Evolutionary conservation across 228 moss, liverwort and hornwort species (phyloP), one percentile per base, ranked within the genome.

Genomic region (Sphagnum magellanicum): DNA sequence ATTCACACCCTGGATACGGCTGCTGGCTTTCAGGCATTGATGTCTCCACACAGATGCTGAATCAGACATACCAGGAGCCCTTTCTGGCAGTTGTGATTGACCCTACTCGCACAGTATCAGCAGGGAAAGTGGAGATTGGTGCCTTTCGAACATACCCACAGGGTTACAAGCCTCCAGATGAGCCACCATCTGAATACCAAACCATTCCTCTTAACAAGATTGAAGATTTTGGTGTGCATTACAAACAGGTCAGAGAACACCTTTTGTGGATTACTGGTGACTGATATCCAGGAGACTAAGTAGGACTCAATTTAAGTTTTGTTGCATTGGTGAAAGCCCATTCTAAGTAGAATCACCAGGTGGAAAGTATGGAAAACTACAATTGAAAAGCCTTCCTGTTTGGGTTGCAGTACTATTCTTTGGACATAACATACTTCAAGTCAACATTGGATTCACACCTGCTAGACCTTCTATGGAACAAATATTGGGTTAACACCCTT

Each of bases 11-110:
- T 50, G 93, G 96, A 48, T 97, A 97, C 68, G 96, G 96, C 55
- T 97, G 96, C 75, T 97, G 96, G 96, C 81, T 93, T 63, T 97
- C 93, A 49, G 96, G 96, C 70, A 97, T 97, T 68, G 93, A 93
- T 59, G 96, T 93, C 47, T 91, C 88, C 9, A 97, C 93, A 8
- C 96, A 97, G 77, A 90, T 93, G 89, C 81, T 93, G 74, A 97
- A 93, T 74, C 93, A 97, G 75, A 93, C 87, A 16, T 97, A 93
- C 64, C 91, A 89, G 84, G 93, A 93, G 74, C 96, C 93, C 51
- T 93, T 91, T 79, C 69, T 97, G 74, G 96, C 96, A 53, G 93
- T 97, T 14, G 96, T 97, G 7, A 93, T 97, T 79, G 96, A 97
- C 78, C 93, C 96, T 12, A 91, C 96, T n/a, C 87, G 96, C 67